These are phyloP conservation scores for Globisporangium iwayamae DNA, from an alignment of 352 stramenopile species.

Conservation along the genomic window DNA sequence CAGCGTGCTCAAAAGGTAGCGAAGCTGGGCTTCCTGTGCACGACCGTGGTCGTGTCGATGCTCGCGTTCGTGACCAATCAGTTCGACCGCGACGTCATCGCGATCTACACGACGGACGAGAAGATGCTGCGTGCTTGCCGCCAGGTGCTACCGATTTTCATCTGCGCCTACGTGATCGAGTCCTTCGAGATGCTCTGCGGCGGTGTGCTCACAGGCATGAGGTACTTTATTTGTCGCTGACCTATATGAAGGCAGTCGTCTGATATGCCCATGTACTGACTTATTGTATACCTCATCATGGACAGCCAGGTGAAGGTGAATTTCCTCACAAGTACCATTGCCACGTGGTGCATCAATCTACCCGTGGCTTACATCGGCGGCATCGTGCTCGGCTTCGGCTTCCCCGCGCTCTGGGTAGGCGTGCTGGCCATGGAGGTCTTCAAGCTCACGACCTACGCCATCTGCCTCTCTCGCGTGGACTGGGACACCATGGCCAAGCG, in stretches of 20 bases:
- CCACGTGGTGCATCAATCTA: constrained; percentile 66
- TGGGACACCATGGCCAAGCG: constrained; percentile 47
- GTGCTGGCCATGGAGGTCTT: constrained; percentile 66
- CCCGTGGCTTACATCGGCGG: constrained; percentile 53
- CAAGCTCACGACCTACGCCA: constrained; percentile 49
- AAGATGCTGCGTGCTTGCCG: constrained; percentile 43
- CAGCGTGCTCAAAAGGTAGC: constrained; percentile 45
- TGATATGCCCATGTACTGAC: neutral
- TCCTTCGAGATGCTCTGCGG: constrained; percentile 57
- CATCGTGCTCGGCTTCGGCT: constrained; percentile 52
- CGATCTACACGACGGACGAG: constrained; percentile 57
- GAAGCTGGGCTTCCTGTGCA: constrained; percentile 53
- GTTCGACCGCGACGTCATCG: constrained; percentile 45
- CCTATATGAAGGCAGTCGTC: neutral
- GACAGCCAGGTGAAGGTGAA: constrained; percentile 56
- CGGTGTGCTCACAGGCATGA: constrained; percentile 66
- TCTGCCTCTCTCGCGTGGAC: constrained; percentile 37
- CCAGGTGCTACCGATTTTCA: constrained; percentile 56
- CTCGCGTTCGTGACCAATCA: constrained; percentile 43
- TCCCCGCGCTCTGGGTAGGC: constrained; percentile 59
- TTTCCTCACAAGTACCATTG: constrained; percentile 57
- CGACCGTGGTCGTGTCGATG: constrained; percentile 38
- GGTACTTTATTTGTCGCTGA: constrained; percentile 18
- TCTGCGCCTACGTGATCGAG: constrained; percentile 57
- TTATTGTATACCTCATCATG: neutral